Conservation (phyloP, 495 filamentous ascomycete species). For the Mytilinidion resinicola region DNA sequence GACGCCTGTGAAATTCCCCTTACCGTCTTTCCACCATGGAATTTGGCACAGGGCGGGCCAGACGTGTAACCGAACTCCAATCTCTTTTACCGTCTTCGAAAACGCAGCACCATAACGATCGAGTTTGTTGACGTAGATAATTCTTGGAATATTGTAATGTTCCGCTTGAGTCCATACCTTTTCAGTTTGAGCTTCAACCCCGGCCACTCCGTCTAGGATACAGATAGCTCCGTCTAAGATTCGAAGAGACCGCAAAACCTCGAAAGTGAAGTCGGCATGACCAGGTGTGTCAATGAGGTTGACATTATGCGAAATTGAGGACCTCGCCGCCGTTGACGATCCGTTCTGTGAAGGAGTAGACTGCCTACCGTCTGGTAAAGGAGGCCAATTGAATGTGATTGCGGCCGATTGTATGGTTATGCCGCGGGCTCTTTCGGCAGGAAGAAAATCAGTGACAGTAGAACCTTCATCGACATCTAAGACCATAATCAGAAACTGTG, state of each 20-base stretch:
- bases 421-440: slow-evolving; percentile 84
- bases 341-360: background rate
- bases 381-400: slow-evolving; percentile 88
- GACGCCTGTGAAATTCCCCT: slow-evolving; percentile 70
- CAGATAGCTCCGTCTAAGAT: slow-evolving; percentile 94
- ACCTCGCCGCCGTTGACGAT: slow-evolving; percentile 1
- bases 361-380: slow-evolving; percentile 28
- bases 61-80: slow-evolving; percentile 67
- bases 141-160: slow-evolving; percentile 73
- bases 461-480: slow-evolving; percentile 95
- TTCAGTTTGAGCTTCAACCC: slow-evolving; percentile 96
- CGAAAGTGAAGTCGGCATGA: slow-evolving; percentile 97
- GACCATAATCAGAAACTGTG: background rate
- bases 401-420: slow-evolving; percentile 98
- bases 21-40: slow-evolving; percentile 76
- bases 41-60: slow-evolving; percentile 93
- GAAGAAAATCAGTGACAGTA: slow-evolving; percentile 95
- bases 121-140: slow-evolving; percentile 92
- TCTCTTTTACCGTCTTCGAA: slow-evolving; percentile 75
- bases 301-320: slow-evolving; percentile 53
- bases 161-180: slow-evolving; percentile 92
- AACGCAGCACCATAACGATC: slow-evolving; percentile 93
- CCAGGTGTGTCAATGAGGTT: slow-evolving; percentile 98
- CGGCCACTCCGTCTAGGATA: slow-evolving; percentile 93
- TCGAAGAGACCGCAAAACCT: slow-evolving; percentile 86